Base-by-base conservation (phyloP, 2,329 filamentous ascomycete genomes). In the Cladosporium sphaerospermum region DNA sequence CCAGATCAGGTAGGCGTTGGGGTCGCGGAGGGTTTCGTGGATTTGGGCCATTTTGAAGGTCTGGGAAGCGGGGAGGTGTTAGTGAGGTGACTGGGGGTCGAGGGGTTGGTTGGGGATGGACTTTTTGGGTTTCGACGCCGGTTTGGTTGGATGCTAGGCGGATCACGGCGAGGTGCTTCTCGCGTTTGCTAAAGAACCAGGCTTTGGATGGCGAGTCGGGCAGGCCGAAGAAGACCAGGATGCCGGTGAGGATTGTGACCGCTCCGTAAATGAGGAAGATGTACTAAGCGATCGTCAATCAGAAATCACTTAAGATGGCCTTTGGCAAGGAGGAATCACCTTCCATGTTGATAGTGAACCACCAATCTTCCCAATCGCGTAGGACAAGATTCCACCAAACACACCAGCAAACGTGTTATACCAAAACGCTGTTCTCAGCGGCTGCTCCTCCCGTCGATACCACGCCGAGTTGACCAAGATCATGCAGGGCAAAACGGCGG, bases 391-490 rank as follows among this genome's bases (percentile, higher is more conserved):
- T 0, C 75, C 79, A 14, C 80, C 81, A 52, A 83, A 79, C 75
- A 81, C 81, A n/a, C 78, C 80, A 2, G 79, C 80, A 10, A 83
- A 71, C 2, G 23, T 28, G 9, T 36, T 55, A 65, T 85, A 84
- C 71, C 70, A 71, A 42, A 56, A 33, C 8, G 28, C 45, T 41
- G 52, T 56, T n/a, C 57, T 48, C 18, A 53, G 48, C 10, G 57
- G 49, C 47, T 59, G 2, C 78, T 81, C 84, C 51, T 83, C 78
- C 28, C 82, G 76, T 53, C 78, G 80, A 65, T 87, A 88, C 84
- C 84, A 88, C 72, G 85, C 84, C 36, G 77, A 75, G 0, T 79
- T 83, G 42, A 87, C 71, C 41, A 87, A 69, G 19, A 87, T 73
- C 58, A 88, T 85, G 8, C 77, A 74, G 0, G 84, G 84, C 63